Conservation (phyloP, 805 yeast species). For the Spathaspora sp. region DNA sequence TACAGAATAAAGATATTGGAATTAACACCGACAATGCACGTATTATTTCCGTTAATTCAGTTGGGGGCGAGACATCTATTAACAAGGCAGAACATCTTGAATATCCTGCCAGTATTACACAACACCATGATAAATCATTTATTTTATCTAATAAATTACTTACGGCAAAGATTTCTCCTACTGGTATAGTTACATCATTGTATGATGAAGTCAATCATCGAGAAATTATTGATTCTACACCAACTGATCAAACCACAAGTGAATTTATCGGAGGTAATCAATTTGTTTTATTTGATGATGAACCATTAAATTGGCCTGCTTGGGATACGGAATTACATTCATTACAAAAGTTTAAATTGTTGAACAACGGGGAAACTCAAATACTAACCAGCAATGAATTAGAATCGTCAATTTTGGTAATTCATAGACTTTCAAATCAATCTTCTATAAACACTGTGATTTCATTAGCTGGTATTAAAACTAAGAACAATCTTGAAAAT, state of each 20-base stretch:
- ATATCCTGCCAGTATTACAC: conserved; percentile 48
- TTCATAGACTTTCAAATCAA: conserved; percentile 52
- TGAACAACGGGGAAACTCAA: conserved; percentile 35
- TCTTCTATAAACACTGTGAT: conserved; percentile 66
- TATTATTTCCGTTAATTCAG: conserved; percentile 18
- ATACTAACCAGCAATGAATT: conserved; percentile 51
- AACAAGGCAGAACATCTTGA: conserved; percentile 10
- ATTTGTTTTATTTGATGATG: conserved; percentile 79
- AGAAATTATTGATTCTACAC: conserved; percentile 61
- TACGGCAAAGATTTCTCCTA: conserved; percentile 47
- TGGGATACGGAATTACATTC: conserved; percentile 97
- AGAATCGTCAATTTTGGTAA: conserved; percentile 60
- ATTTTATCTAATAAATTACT: conserved; percentile 60
- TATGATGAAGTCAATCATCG: conserved; percentile 53
- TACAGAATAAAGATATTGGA: conserved; percentile 9
- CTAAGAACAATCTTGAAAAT: conserved; percentile 38
- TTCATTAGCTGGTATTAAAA: conserved; percentile 60
- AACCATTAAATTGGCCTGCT: conserved; percentile 88
- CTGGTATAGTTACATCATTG: conserved; percentile 59
- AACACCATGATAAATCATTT: conserved; percentile 37
- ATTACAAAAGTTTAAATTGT: conserved; percentile 61
- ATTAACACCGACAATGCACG: conserved; percentile 9
- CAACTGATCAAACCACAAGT: conserved; percentile 44
- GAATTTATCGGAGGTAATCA: conserved; percentile 66
- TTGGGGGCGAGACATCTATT: conserved; percentile 15